Evolutionary conservation across 2,329 filamentous ascomycete species (phyloP), one percentile per base, ranked within the genome.

Genomic region (Penicillium sp.): DNA sequence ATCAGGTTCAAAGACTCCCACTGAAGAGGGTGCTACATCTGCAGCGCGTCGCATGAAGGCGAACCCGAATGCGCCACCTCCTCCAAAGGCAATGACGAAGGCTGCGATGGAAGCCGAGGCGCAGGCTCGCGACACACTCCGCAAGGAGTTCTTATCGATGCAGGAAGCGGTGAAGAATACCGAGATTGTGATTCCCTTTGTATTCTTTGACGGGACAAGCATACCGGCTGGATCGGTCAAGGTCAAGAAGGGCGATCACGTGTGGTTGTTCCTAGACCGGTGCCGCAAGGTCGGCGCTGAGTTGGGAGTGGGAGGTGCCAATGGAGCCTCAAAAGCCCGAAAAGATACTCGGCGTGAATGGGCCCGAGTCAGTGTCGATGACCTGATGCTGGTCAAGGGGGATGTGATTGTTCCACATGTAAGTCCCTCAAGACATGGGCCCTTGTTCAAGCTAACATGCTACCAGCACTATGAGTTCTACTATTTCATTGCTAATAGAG

Each of bases 121-220:
- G 4, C 82, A 88, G 51, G 85, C 90, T 59, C 81, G 89, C 58
- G 90, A 94, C 63, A 74, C 82, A 13, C 75, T 93, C 45, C 82
- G 89, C 9, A 88, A 87, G 56, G 87, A 97, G 66, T 99, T 96
- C 64, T 70, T 95, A 42, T 78, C 78, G 9, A 82, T 93, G 53
- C 94, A 96, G 69, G 90, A 95, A 56, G 84, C 86, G 0, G 88
- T 97, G 60, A 96, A 95, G 74, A 84, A 85, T 18, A 92, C 91
- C 8, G 92, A 96, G 66, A 89, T 99, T 49, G 81, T 88, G 15
- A 87, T 99, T 29, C 94, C 94, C 0, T 99, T 97, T 71, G 90
- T 97, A 3, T 97, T 97, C 69, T 97, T 96, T 74, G 93, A 97
- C 62, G 94, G 94, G 15, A 90, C 90, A 21, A 93, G 95, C 69